Conservation (phyloP, 2,329 filamentous ascomycete genomes). For the Didymella segeticola region DNA sequence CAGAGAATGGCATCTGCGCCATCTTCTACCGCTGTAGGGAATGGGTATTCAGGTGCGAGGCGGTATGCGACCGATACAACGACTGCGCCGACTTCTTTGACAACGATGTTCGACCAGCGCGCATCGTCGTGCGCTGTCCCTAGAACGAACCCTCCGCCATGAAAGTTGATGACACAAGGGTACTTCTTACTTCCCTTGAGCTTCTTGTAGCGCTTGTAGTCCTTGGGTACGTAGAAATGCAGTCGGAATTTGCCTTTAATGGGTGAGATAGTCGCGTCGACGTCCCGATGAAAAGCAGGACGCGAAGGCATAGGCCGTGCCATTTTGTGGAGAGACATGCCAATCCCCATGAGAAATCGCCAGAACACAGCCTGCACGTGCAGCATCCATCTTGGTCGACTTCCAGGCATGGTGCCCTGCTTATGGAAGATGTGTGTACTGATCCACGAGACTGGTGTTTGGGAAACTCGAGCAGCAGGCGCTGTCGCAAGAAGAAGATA, state of each 20-base stretch:
- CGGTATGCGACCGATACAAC: slow-evolving; percentile 68
- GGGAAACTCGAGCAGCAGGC: slow-evolving; percentile 4
- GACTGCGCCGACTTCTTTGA: slow-evolving; percentile 63
- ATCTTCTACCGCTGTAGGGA: slow-evolving; percentile 69
- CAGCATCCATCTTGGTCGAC: slow-evolving; percentile 64
- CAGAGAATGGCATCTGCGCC: slow-evolving; percentile 67
- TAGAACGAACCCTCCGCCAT: slow-evolving; percentile 69
- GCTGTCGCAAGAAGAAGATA: slow-evolving; percentile 5
- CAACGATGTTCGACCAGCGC: slow-evolving; percentile 64
- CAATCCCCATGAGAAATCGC: slow-evolving; percentile 71
- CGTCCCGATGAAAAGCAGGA: slow-evolving; percentile 65
- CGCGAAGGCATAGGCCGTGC: slow-evolving; percentile 66
- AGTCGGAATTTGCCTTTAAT: slow-evolving; percentile 58
- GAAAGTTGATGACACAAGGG: slow-evolving; percentile 68
- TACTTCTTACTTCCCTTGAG: slow-evolving; percentile 55
- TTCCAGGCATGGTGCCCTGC: slow-evolving; percentile 29
- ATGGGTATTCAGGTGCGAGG: slow-evolving; percentile 66
- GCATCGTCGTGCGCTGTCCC: slow-evolving; percentile 67
- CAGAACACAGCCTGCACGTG: slow-evolving; percentile 69
- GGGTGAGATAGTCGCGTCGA: slow-evolving; percentile 59
- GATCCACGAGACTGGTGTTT: not conserved
- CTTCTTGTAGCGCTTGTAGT: slow-evolving; percentile 54
- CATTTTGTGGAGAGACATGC: slow-evolving; percentile 71
- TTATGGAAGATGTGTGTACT: not conserved
- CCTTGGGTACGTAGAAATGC: slow-evolving; percentile 67